Evolutionary conservation across 192 early-diverging fungal genomes (phyloP), one percentile per base, ranked within the genome.

Genomic region (Backusella psychrophila): DNA sequence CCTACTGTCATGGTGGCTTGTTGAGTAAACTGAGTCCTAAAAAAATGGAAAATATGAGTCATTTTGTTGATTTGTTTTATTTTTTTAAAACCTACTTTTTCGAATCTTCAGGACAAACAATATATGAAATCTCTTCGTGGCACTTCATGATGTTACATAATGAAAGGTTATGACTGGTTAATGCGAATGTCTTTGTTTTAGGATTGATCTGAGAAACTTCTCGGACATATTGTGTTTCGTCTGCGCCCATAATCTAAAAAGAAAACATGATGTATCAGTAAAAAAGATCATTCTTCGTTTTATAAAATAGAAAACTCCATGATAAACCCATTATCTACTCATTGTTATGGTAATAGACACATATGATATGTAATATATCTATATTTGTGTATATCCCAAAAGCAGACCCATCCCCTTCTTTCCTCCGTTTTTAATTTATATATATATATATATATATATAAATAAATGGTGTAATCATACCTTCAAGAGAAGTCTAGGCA

Each of bases 151-250:
- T 80, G 75, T 92, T 89, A 83, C 91, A 90, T 85, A 95, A 90
- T n/a, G 92, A 91, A 71, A 99, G 86, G 82, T 98, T 98, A 41
- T 87, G 86, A 67, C 93, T 93, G 56, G 85, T 87, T 85, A 96
- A 94, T 4, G 86, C 89, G 77, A 94, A 87, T 7, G 85, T 87
- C 73, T 91, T 81, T 31, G 89, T 83, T 19, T 85, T 85, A 4
- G 94, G 96, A 80, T 99, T 95, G 26, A 96, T 88, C 41, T 91
- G 89, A 11, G 91, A 93, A 69, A 93, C 92, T 86, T 99, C 97
- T 36, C 92, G 90, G 76, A 97, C 95, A 77, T 95, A 98, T 33
- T 91, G 90, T 5, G 87, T 78, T 53, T 91, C 87, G 2, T 81
- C 83, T 68, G 89, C 93, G 38, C 93, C 93, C 75, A 91, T 86